A percentile compares a stretch with the other conserved stretches of the same genome.
Conservation (phyloP, 805 yeast genomes). For the Torulaspora gathmanii region DNA sequence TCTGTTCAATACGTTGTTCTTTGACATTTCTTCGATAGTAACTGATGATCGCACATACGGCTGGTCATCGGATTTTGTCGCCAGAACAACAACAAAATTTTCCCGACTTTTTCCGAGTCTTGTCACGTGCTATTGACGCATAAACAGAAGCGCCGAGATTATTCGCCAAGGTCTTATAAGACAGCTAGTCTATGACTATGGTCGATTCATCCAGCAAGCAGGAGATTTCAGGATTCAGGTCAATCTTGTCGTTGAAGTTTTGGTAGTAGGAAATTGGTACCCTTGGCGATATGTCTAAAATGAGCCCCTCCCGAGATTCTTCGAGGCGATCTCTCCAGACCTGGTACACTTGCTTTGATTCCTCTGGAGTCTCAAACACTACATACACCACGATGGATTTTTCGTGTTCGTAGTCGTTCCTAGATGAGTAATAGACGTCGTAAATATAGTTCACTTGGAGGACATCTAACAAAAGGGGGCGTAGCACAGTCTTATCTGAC, state of each 20-base stretch:
- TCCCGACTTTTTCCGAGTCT: slow-evolving; percentile 6
- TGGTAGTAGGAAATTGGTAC: slow-evolving; percentile 12
- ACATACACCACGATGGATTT: slow-evolving; percentile 18
- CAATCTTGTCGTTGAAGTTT: slow-evolving; percentile 1
- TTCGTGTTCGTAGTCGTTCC: slow-evolving; percentile 16
- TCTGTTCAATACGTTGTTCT: no score
- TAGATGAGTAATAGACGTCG: slow-evolving; percentile 21
- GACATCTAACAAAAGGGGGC: neutral
- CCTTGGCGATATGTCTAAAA: slow-evolving; percentile 11
- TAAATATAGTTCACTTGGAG: slow-evolving; percentile 7
- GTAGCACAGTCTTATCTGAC: slow-evolving; percentile 7
- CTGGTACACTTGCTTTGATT: slow-evolving; percentile 9
- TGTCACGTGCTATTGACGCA: neutral
- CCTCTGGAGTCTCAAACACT: slow-evolving; percentile 12
- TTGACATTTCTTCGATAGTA: neutral
- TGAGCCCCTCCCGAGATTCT: slow-evolving; percentile 1
- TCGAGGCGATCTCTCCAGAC: slow-evolving; percentile 8
- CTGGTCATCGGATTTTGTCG: slow-evolving; percentile 4
- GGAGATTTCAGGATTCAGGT: slow-evolving; percentile 5
- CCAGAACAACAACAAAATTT: neutral
- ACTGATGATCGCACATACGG: slow-evolving; percentile 1
- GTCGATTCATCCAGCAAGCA: slow-evolving; percentile 1
- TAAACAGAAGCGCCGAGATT: neutral
- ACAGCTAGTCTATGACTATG: slow-evolving; percentile 6
- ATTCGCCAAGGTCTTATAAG: neutral